Evolutionary conservation across 441 rosid genomes (phyloP), one percentile per base, ranked within the genome.

Genomic region (Pelargonium australe): DNA sequence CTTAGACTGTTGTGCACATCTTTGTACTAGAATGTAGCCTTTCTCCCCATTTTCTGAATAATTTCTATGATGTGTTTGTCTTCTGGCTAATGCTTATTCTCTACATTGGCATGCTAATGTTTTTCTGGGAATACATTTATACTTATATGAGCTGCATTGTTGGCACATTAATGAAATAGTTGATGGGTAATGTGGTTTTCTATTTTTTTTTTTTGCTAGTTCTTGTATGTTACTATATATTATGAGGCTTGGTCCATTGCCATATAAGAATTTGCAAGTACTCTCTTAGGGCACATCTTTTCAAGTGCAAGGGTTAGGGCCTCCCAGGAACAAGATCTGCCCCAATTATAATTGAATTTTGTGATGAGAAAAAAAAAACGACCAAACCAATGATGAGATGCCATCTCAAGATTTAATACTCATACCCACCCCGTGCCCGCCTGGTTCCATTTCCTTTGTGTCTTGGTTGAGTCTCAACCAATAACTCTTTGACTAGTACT

Each of bases 201-300:
- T 57, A 57, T 17, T 57, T 1, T 19, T 57, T 28, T 28, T 28
- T 28, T 28, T 28, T 1, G 61, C 9, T 55, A 55, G 61, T 55
- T 55, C 61, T 55, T 16, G 16, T 55, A 20, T 55, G 8, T 7
- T 57, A 9, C 23, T 57, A 3, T 17, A 17, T 57, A 8, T 23
- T 58, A 58, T 58, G 20, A 17, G 12, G 23, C 17, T 58, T 58
- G 63, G 63, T 19, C 63, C 28, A 58, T 58, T 51, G 58, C 58
- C 58, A 12, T 12, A n/a, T 51, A 12, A 5, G 16, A n/a, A 6
- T 51, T 8, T 58, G 13, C 63, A 19, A 25, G 43, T 6, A 7
- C 63, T 58, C 63, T 20, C 31, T 58, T 58, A 19, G 63, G 28
- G 31, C 31, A 20, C 10, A 58, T 19, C 8, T 58, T 8, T 58